These are phyloP conservation scores for Naematelia encephala DNA, from an alignment of 768 basidiomycete genomes.

Conservation along the genomic window DNA sequence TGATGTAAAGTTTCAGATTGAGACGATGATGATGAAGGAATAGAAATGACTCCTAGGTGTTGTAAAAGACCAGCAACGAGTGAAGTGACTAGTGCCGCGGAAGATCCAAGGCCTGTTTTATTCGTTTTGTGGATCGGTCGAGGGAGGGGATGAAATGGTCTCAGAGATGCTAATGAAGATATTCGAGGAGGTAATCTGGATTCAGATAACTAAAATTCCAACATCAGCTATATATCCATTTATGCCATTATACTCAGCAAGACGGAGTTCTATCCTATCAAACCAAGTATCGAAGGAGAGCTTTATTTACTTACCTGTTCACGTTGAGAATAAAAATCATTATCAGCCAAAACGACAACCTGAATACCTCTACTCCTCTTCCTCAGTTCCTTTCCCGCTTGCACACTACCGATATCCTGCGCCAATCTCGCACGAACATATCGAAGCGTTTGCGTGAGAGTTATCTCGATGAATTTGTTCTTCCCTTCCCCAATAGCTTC, in stretches of 20 bases:
- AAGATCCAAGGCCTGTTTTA: constrained; percentile 97
- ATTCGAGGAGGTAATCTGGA: constrained; percentile 63
- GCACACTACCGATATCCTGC: not conserved
- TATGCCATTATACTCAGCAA: not conserved
- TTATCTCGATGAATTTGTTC: constrained; percentile 92
- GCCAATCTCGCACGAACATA: constrained; percentile 54
- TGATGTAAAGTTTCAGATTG: constrained; percentile 52
- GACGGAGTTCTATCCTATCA: no score
- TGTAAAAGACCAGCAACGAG: constrained; percentile 80
- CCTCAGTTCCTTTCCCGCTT: constrained; percentile 5
- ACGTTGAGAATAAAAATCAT: constrained; percentile 96
- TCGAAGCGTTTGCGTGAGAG: constrained; percentile 72
- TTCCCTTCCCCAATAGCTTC: constrained; percentile 7
- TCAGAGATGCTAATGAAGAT: constrained; percentile 64
- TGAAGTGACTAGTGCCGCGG: constrained; percentile 94
- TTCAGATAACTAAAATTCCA: constrained; percentile 60
- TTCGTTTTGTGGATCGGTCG: constrained; percentile 76
- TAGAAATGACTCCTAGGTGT: constrained; percentile 64
- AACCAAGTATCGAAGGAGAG: not conserved
- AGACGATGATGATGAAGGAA: constrained; percentile 11
- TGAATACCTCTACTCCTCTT: constrained; percentile 57
- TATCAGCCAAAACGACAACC: constrained; percentile 83
- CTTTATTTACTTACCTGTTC: constrained; percentile 60
- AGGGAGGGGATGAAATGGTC: constrained; percentile 70
- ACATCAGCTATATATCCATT: not conserved